Evolutionary conservation across 83 land plant species (phyloP).

Genomic region (Larix sibirica): DNA sequence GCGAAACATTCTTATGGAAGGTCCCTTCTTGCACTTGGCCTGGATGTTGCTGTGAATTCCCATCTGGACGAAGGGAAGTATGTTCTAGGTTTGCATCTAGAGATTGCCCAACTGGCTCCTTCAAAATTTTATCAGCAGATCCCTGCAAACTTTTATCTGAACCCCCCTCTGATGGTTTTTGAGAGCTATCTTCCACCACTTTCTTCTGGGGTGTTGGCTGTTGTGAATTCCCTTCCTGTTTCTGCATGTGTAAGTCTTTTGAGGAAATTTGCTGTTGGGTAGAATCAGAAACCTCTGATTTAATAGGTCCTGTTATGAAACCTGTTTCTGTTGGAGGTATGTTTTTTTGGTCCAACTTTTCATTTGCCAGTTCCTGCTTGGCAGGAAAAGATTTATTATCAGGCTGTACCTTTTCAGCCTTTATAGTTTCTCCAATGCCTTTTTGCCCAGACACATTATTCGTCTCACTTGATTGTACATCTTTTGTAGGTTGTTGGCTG

Average conservation of each 20-base stretch:
- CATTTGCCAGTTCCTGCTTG: neutral
- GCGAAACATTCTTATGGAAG: neutral
- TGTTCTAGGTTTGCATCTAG: neutral
- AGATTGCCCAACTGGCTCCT: neutral
- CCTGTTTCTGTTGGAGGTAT: neutral
- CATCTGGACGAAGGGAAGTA: neutral
- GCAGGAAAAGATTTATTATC: neutral
- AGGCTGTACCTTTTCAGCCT: slow-evolving; percentile 5
- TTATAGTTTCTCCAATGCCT: neutral
- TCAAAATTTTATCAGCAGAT: neutral
- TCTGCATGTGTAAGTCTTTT: slow-evolving; percentile 1
- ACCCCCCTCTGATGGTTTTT: neutral
- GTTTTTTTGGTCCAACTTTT: slow-evolving; percentile 1
- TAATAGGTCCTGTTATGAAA: neutral
- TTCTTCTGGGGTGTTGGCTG: slow-evolving; percentile 11
- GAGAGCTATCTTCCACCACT: neutral
- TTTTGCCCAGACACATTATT: neutral
- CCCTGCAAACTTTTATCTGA: neutral
- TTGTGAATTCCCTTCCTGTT: neutral
- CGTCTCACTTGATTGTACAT: neutral
- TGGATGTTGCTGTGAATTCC: neutral
- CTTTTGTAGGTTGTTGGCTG: neutral
- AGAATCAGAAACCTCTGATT: slow-evolving; percentile 8
- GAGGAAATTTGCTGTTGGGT: neutral
- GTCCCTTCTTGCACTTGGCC: neutral